phyloP scores from a whole-genome alignment of 1,284 basidiomycete species.

The Rhodotorula sp. region DNA sequence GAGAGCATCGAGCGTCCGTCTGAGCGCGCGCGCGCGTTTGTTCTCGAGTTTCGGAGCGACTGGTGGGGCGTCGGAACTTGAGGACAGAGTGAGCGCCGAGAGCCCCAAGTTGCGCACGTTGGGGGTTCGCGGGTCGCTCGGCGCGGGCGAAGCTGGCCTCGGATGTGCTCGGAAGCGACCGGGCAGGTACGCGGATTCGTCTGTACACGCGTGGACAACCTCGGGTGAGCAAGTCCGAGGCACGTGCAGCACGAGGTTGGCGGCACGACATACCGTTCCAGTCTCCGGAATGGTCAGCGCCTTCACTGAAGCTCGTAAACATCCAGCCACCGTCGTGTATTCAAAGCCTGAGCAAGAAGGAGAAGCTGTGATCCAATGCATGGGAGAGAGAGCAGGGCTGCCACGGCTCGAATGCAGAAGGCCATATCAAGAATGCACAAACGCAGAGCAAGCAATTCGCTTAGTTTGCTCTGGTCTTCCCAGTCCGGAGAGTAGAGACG shows the following conservation, averaged over 20 bases:
- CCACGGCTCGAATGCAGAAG: not conserved
- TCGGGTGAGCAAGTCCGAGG: not conserved
- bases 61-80: not conserved
- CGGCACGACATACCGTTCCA: constrained; percentile 17
- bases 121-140: not conserved
- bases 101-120: not conserved
- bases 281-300: constrained; percentile 7
- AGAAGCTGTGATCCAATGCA: not conserved
- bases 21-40: constrained; percentile 1
- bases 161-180: constrained; percentile 36
- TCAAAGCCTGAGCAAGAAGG: not conserved
- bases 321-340: not conserved
- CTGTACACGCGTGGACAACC: not conserved
- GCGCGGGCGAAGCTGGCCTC: not conserved
- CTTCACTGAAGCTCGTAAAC: constrained; percentile 25
- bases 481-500: no score
- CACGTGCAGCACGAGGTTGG: not conserved
- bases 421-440: not conserved
- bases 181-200: constrained; percentile 26
- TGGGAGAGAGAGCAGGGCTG: not conserved
- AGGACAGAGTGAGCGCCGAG: not conserved
- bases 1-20: not conserved
- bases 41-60: not conserved
- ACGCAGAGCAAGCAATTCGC: not conserved
- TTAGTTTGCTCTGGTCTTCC: no score